Conservation (phyloP, 805 yeast genomes). For the Candida namnaoensis region DNA sequence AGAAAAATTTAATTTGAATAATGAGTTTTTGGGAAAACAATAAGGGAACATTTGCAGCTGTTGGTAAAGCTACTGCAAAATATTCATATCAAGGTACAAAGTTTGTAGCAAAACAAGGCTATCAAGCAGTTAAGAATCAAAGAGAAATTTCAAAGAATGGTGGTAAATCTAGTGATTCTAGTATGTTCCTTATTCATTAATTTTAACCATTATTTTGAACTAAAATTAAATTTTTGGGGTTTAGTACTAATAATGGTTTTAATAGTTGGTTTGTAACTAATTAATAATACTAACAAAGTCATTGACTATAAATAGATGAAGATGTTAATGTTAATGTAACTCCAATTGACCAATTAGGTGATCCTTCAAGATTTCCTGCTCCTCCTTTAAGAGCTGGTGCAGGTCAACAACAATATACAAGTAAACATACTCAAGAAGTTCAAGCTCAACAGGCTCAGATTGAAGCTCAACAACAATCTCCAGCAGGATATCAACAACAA, state of each 20-base stretch:
- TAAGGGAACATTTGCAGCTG: conserved; percentile 28
- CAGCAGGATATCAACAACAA: conserved; percentile 1
- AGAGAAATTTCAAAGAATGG: conserved; percentile 8
- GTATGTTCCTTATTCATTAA: neutral
- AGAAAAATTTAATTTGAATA: neutral
- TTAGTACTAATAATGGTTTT: neutral
- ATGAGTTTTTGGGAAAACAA: conserved; percentile 32
- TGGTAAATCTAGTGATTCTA: conserved; percentile 4
- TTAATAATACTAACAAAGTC: neutral
- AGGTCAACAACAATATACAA: conserved; percentile 24
- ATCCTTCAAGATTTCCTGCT: conserved; percentile 22
- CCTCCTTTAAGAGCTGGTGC: conserved; percentile 30
- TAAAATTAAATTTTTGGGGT: too few relatives aligned
- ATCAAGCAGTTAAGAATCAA: conserved; percentile 27
- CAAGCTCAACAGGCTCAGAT: conserved; percentile 1
- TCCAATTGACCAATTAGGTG: conserved; percentile 3
- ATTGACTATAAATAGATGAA: conserved; percentile 5
- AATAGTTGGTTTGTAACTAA: neutral
- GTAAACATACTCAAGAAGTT: neutral
- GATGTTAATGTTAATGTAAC: conserved; percentile 10
- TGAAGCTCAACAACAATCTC: conserved; percentile 5
- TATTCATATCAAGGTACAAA: conserved; percentile 29
- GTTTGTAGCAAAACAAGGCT: conserved; percentile 30
- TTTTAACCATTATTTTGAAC: neutral
- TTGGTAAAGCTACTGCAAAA: conserved; percentile 26